These are phyloP conservation scores for Krasilnikovozyma curviuscula DNA, from an alignment of 768 basidiomycete species.

Conservation along the genomic window DNA sequence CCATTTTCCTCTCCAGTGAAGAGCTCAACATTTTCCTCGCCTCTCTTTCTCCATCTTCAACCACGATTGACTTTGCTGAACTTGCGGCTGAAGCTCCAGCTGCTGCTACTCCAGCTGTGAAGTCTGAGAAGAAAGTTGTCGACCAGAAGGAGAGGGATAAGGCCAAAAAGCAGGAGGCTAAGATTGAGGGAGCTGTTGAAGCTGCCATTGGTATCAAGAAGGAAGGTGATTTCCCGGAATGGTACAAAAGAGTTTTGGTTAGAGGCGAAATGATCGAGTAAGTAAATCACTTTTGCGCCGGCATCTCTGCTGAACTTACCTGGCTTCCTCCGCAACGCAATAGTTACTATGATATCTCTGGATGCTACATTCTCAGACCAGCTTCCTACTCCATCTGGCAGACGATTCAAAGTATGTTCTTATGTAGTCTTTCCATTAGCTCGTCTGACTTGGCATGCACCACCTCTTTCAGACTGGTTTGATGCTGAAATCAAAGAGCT, in stretches of 20 bases:
- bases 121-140: constrained; percentile 6
- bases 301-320: background rate
- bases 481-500: constrained; percentile 76
- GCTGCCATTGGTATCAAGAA: constrained; percentile 90
- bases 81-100: constrained; percentile 34
- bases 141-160: constrained; percentile 7
- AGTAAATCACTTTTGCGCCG: background rate
- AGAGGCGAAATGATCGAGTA: constrained; percentile 92
- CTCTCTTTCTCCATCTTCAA: constrained; percentile 45
- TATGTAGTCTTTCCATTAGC: background rate
- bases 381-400: constrained; percentile 98
- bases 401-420: constrained; percentile 56
- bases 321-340: background rate
- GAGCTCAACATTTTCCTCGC: constrained; percentile 56
- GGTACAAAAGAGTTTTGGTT: constrained; percentile 89
- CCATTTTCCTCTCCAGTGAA: constrained; percentile 57
- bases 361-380: constrained; percentile 94
- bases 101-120: constrained; percentile 13
- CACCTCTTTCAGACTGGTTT: constrained; percentile 56
- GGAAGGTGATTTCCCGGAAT: constrained; percentile 79
- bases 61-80: constrained; percentile 52
- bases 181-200: constrained; percentile 72
- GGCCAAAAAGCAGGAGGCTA: constrained; percentile 26
- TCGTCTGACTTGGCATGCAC: background rate
- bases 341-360: constrained; percentile 83